Percentiles rank a stretch among this genome's conserved stretches.
These are phyloP conservation scores for Lotus japonicus DNA, from an alignment of 306 rosid species.

Conservation along the genomic window DNA sequence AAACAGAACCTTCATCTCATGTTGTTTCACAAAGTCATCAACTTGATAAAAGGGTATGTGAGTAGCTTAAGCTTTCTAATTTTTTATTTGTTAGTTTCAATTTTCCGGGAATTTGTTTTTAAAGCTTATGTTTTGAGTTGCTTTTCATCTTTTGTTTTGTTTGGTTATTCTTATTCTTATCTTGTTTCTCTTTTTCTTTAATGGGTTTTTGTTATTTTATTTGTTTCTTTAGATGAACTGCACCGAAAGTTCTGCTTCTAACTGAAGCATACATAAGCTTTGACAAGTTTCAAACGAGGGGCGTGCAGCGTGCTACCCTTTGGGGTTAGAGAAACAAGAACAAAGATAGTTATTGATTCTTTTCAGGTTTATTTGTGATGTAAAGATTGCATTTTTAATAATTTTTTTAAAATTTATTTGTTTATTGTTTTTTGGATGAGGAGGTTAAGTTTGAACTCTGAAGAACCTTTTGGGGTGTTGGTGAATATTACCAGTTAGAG, in stretches of 20 bases:
- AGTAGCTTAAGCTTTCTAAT: too few species aligned
- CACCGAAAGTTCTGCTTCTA: conserved; percentile 45
- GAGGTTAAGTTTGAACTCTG: conserved; percentile 9
- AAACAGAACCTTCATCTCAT: neutral
- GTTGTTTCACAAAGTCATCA: neutral
- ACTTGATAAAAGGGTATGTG: conserved; percentile 4
- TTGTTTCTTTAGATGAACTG: conserved; percentile 27
- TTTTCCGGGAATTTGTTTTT: conserved; percentile 12
- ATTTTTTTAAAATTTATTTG: neutral
- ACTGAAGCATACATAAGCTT: conserved; percentile 53
- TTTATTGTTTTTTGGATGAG: conserved; percentile 7
- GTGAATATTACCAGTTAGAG: conserved; percentile 4
- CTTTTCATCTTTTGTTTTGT: conserved; percentile 23
- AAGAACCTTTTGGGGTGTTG: conserved; percentile 20
- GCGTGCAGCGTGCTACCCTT: conserved; percentile 6
- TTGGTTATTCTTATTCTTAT: neutral
- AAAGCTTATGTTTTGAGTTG: conserved; percentile 39
- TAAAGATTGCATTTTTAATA: conserved; percentile 1
- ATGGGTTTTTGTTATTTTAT: conserved; percentile 2
- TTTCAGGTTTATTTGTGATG: conserved; percentile 17
- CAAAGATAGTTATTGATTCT: neutral
- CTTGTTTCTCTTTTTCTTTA: conserved; percentile 11
- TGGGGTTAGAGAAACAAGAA: neutral
- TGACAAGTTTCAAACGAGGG: conserved; percentile 21
- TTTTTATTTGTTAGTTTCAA: neutral